Conservation (phyloP, 208 protist species). For the Trichomonas vaginalis region DNA sequence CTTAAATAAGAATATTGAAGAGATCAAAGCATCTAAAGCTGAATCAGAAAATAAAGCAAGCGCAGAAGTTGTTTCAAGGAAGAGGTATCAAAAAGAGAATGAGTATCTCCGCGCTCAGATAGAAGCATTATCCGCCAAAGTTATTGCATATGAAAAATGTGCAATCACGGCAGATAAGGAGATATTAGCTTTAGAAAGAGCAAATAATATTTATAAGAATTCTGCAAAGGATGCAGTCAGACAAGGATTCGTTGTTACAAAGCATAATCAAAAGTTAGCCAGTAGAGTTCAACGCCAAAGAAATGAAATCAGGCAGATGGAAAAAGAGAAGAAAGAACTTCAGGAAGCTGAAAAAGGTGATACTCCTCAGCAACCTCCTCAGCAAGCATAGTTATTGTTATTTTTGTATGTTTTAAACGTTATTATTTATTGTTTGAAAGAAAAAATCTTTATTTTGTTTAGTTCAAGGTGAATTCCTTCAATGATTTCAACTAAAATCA, state of each 20-base stretch:
- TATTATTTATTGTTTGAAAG: too few relatives aligned
- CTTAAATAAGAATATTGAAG: not conserved
- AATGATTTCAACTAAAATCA: too few relatives aligned
- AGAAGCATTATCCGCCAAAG: not conserved
- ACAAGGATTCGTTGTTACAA: not conserved
- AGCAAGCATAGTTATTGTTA: too few relatives aligned
- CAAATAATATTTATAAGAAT: not conserved
- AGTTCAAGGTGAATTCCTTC: too few relatives aligned
- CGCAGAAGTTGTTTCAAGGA: not conserved
- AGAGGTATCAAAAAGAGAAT: not conserved
- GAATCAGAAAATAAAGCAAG: not conserved
- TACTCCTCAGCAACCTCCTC: too few relatives aligned
- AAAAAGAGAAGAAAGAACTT: not conserved
- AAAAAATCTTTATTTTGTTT: too few relatives aligned
- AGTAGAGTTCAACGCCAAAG: not conserved
- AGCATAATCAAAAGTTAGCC: not conserved
- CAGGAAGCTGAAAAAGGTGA: not conserved
- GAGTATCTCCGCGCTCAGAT: not conserved
- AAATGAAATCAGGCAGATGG: not conserved
- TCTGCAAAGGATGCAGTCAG: not conserved
- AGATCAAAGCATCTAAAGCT: not conserved
- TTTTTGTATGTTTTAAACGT: too few relatives aligned
- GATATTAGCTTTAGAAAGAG: not conserved
- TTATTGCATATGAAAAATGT: not conserved
- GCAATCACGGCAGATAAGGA: not conserved